Evolutionary conservation across 2,329 filamentous ascomycete genomes (phyloP), one percentile per base, ranked within the genome.

Genomic region (Onygenales sp.): DNA sequence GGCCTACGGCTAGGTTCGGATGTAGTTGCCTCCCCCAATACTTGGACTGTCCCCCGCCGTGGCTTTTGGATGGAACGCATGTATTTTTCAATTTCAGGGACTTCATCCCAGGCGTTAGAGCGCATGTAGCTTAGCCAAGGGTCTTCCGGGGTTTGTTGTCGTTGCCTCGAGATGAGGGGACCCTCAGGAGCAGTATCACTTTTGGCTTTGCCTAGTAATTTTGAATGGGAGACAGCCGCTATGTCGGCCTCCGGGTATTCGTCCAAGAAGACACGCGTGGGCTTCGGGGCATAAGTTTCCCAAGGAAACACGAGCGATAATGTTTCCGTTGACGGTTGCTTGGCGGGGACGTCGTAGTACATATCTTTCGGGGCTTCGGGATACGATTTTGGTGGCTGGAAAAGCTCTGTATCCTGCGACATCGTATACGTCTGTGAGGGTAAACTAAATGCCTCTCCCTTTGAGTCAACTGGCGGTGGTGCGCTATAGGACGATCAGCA

Each of bases 31-130:
- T 58, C 66, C 51, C 58, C 56, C 58, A 70, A 54, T n/a, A 74
- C 69, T 56, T 77, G 71, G 43, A 71, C 60, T 57, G 73, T 75
- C 51, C 68, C 76, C 55, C 75, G 77, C 54, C 77, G 78, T 64
- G 81, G 78, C 66, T 84, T 83, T 61, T 86, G 83, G 53, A 95
- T 75, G 51, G 82, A 79, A 58, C 88, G 87, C 52, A 97, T 87
- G 66, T 96, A 98, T 58, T 82, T 81, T 63, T 89, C 84, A 62
- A 98, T 98, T 59, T 89, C 86, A 10, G 88, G 87, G 51, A 94
- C 81, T 51, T 89, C 87, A 63, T 98, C 93, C 93, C 93, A 98
- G 13, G 89, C 91, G 69, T 97, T 98, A 50, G 77, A 81, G 46
- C 83, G 80, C n/a, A 82, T 76, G 67, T 86, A 95, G 46, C 78